These are phyloP conservation scores for Rosa hybrid DNA, from an alignment of 331 rosid genomes.

Conservation along the genomic window DNA sequence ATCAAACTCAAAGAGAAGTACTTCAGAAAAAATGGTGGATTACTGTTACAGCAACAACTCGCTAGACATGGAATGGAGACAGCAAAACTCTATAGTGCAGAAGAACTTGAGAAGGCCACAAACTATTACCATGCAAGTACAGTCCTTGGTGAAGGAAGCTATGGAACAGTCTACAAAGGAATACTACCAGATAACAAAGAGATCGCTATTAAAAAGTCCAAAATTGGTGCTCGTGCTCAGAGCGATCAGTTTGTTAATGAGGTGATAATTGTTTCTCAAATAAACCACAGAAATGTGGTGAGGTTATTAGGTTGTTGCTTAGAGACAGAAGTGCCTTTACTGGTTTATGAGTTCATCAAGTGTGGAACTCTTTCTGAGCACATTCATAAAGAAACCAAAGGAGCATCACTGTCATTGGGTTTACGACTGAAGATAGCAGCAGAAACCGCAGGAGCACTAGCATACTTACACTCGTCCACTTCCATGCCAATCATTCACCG, in stretches of 20 bases:
- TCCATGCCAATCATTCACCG: not conserved
- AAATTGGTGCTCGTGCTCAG: not conserved
- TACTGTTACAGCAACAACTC: not conserved
- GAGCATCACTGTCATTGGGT: not conserved
- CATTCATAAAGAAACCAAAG: not conserved
- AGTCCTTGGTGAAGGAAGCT: slow-evolving; percentile 16
- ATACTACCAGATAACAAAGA: not conserved
- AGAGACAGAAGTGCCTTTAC: not conserved
- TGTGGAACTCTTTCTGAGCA: not conserved
- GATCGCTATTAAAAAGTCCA: not conserved
- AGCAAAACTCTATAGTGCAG: not conserved
- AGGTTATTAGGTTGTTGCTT: slow-evolving; percentile 1
- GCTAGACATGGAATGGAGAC: slow-evolving; percentile 2
- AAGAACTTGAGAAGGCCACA: slow-evolving; percentile 20
- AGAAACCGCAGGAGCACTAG: not conserved
- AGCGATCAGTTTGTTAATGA: not conserved
- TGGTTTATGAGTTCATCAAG: not conserved
- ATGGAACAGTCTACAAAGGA: slow-evolving; percentile 30
- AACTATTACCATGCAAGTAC: slow-evolving; percentile 14
- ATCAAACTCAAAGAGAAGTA: not conserved
- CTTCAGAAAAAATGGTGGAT: slow-evolving; percentile 10
- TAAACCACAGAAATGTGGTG: slow-evolving; percentile 7
- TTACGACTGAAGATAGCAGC: not conserved
- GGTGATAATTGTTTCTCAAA: not conserved
- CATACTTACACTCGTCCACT: not conserved